phyloP scores from a whole-genome alignment of 148 eudicot species.

The Rhododendron mucronatum region DNA sequence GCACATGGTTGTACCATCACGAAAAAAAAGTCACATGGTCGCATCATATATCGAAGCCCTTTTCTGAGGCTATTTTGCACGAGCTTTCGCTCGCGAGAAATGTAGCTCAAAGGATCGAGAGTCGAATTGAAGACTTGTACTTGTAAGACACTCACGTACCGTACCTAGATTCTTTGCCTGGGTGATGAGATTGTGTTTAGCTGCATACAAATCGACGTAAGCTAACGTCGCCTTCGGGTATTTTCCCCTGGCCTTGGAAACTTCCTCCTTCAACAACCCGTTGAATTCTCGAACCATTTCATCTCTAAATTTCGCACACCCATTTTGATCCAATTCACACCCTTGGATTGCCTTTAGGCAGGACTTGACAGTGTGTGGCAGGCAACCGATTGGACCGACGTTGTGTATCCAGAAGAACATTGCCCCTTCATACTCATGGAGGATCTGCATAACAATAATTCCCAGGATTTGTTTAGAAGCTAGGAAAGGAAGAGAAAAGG shows the following conservation, averaged over 20 bases:
- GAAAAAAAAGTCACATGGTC: no score
- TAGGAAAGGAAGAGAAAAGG: not conserved
- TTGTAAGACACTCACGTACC: not conserved
- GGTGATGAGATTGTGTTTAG: not conserved
- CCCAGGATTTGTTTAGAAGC: not conserved
- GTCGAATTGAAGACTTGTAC: not conserved
- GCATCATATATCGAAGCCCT: no score
- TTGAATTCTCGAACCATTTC: not conserved
- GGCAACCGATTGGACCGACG: conserved; percentile 17
- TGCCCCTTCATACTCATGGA: conserved; percentile 17
- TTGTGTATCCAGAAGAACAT: conserved; percentile 21
- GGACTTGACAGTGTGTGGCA: conserved; percentile 2
- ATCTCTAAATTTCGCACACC: not conserved
- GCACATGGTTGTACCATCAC: no score
- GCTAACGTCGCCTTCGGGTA: no score
- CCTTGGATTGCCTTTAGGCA: not conserved
- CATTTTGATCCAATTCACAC: not conserved
- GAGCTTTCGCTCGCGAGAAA: no score
- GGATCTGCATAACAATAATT: conserved; percentile 1
- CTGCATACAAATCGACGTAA: no score
- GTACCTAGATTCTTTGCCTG: conserved; percentile 23
- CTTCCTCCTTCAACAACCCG: no score
- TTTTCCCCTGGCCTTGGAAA: no score
- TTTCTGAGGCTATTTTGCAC: no score
- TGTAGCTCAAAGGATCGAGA: not conserved